Base-by-base conservation (phyloP, 768 basidiomycete species). In the Porphyrellus cyaneotinctus region DNA sequence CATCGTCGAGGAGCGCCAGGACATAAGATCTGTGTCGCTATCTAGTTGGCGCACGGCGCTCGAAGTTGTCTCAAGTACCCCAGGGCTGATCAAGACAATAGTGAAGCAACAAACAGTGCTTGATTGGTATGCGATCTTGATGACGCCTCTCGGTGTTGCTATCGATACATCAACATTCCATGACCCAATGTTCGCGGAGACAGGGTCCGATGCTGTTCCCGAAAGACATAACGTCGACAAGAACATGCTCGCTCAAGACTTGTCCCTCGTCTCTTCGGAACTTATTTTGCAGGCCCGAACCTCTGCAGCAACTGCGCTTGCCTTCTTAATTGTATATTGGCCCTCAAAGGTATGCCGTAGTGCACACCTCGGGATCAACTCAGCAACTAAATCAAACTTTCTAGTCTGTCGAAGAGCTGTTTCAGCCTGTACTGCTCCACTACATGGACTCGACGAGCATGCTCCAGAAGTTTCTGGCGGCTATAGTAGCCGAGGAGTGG, bases 141-240 rank as follows among this genome's bases (percentile, higher is more conserved):
- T 95, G 89, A 91, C 88, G 0, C 97, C 95, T 0, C 77, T 97
- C 22, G 93, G 94, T 24, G 75, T 83, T 14, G 77, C 88, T 3
- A 77, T 97, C 58, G 85, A 95, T 56, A 63, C 80, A 0, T 70
- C 81, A 0, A 72, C 77, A 15, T 93, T 97, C 64, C 85, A 87
- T 68, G 76, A 78, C 42, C 82, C 86, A 4, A 73, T 76, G 4
- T 67, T 80, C n/a, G 64, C 75, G 1, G 70, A 72, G 15, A 75
- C 79, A 49, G 79, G 78, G 11, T 68, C 70, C 7, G 73, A 75
- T 22, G 68, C 72, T 2, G 39, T 26, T 18, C 72, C 77, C 0
- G 87, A 91, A 66, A 79, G 84, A 42, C 91, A 98, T 66, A 94
- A 97, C 61, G 91, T 98, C 30, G 97, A 99, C 74, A 98, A 93